Base-by-base conservation (phyloP, 495 filamentous ascomycete genomes). In the Tuber melanosporum region DNA sequence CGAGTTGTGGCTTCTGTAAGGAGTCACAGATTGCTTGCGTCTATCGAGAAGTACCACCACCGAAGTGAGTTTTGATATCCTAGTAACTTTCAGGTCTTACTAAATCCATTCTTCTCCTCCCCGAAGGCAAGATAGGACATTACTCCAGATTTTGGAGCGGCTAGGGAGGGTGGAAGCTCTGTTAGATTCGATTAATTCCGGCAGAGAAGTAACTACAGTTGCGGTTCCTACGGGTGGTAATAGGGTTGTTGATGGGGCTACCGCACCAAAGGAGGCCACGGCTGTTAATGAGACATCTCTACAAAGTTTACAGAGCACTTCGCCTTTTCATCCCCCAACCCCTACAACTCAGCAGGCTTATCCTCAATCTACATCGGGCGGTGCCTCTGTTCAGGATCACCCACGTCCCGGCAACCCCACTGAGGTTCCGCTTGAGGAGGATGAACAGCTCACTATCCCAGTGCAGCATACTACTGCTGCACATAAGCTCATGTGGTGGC, bases 391-490 rank as follows among this genome's bases (percentile, higher is more conserved):
- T 52, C 78, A 73, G 69, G 32, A 46, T 71, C 70, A 74, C n/a
- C 77, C 77, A 26, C 80, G 20, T 14, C 43, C 80, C 32, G 79
- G 36, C 19, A 72, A 76, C 22, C 82, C 76, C 45, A 72, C 57
- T 1, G 82, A 81, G 72, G 79, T 70, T n/a, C 72, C 75, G 10
- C 71, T 83, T 15, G 82, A 83, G n/a, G 82, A 80, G 47, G 82
- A 83, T 57, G 86, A 86, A 57, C 86, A 88, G 71, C 83, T 88
- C 42, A 87, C 86, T 6, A 89, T 92, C 57, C 89, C 89, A 0
- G 85, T 89, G 62, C 89, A 91, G 70, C 91, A 93, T 82, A 89
- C 89, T 19, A 92, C 91, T 14, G 90, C 91, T 19, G 91, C 91
- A 3, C 91, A 93, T 78, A 90, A 91, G 76, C 83, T 93, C 32